These are phyloP conservation scores for Kazachstania taianensis DNA, from an alignment of 805 yeast species.

Conservation along the genomic window DNA sequence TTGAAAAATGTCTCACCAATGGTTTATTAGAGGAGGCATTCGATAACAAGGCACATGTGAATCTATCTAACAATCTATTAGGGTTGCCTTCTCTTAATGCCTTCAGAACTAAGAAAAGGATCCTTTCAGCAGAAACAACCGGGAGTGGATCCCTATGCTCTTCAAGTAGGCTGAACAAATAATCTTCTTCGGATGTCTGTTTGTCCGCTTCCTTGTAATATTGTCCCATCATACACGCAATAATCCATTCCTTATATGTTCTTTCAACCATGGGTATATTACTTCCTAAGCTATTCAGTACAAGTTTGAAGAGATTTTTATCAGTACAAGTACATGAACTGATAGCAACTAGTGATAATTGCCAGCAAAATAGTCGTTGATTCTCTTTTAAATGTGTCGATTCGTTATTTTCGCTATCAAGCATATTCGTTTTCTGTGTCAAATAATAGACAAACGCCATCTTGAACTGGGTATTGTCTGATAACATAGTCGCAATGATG, in stretches of 20 bases:
- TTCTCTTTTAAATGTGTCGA: conserved; percentile 65
- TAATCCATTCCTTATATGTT: conserved; percentile 54
- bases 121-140: conserved; percentile 55
- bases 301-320: conserved; percentile 44
- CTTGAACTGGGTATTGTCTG: conserved; percentile 19
- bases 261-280: conserved; percentile 77
- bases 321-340: conserved; percentile 28
- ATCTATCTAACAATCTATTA: conserved; percentile 30
- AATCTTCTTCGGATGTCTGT: conserved; percentile 12
- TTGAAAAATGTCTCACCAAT: conserved; percentile 70
- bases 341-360: conserved; percentile 41
- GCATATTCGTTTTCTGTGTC: conserved; percentile 33
- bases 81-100: conserved; percentile 29
- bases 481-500: conserved; percentile 38
- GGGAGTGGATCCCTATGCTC: conserved; percentile 33
- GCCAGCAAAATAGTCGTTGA: conserved; percentile 47
- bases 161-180: conserved; percentile 22
- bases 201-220: conserved; percentile 8
- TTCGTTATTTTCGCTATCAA: conserved; percentile 41
- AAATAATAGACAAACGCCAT: conserved; percentile 14
- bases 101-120: conserved; percentile 44
- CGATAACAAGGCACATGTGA: conserved; percentile 48
- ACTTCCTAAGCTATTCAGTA: conserved; percentile 3
- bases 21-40: conserved; percentile 79
- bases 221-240: conserved; percentile 5